These are phyloP conservation scores for Wickerhamiella brachini DNA, from an alignment of 805 yeast genomes.

Conservation along the genomic window DNA sequence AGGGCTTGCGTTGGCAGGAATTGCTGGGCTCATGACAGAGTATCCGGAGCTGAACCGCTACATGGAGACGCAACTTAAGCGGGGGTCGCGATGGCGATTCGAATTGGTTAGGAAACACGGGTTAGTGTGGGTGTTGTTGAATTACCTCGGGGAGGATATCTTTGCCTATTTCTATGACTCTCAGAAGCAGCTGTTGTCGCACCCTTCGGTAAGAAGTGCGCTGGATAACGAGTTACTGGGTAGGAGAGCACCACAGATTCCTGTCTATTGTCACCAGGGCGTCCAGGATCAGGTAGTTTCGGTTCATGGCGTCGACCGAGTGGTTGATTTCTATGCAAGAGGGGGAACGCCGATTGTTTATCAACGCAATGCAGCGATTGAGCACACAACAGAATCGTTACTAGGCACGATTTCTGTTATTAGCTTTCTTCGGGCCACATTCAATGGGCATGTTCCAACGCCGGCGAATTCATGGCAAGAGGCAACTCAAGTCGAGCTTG, in stretches of 20 bases:
- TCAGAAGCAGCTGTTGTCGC: neutral
- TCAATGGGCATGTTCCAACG: neutral
- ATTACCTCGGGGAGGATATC: constrained; percentile 12
- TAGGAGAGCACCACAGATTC: constrained; percentile 12
- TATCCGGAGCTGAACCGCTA: constrained; percentile 16
- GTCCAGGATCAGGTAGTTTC: constrained; percentile 16
- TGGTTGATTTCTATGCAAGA: constrained; percentile 14
- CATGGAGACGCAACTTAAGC: constrained; percentile 7
- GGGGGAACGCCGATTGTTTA: constrained; percentile 16
- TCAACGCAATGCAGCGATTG: constrained; percentile 4
- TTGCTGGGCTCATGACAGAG: constrained; percentile 18
- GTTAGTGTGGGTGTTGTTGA: constrained; percentile 6
- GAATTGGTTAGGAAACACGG: constrained; percentile 11
- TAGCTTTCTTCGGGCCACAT: neutral
- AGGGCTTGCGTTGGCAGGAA: constrained; percentile 18
- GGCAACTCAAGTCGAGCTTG: neutral
- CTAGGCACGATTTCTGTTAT: neutral
- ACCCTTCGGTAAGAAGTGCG: constrained; percentile 7
- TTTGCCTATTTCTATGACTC: constrained; percentile 12
- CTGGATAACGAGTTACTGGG: constrained; percentile 15
- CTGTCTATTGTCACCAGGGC: constrained; percentile 20
- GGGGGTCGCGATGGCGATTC: constrained; percentile 7
- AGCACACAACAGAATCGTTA: neutral
- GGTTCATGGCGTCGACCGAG: constrained; percentile 10
- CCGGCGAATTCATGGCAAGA: neutral